A percentile compares a stretch with the other conserved stretches of the same genome.
Evolutionary conservation across 306 rosid species (phyloP).

Genomic region (Vigna radiata): DNA sequence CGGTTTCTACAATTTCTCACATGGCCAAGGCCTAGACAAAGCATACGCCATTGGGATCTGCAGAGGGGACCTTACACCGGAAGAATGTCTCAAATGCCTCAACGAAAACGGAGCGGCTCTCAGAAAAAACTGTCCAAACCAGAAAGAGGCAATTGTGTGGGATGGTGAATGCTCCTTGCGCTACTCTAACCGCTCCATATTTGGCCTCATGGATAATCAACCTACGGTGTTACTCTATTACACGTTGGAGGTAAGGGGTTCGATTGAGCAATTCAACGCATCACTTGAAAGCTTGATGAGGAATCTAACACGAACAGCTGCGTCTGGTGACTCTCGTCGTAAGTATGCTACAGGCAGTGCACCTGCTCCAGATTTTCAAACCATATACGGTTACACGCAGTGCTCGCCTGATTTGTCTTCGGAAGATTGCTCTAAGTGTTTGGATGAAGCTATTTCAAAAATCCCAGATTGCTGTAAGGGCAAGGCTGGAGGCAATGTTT

Average conservation of each 20-base stretch:
- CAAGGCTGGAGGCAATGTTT: constrained; percentile 27
- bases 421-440: constrained; percentile 31
- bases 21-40: constrained; percentile 38
- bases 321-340: constrained; percentile 10
- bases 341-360: not conserved
- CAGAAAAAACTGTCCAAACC: constrained; percentile 45
- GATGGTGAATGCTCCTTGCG: constrained; percentile 42
- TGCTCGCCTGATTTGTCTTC: constrained; percentile 52
- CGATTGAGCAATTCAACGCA: not conserved
- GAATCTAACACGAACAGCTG: not conserved
- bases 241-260: not conserved
- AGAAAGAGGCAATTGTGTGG: constrained; percentile 53
- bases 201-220: not conserved
- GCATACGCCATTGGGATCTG: constrained; percentile 37
- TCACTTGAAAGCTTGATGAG: not conserved
- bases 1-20: constrained; percentile 48
- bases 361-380: not conserved
- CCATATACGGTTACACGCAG: constrained; percentile 38
- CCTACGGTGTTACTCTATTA: not conserved
- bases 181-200: constrained; percentile 46
- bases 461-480: constrained; percentile 25
- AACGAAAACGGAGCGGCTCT: constrained; percentile 27
- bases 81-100: constrained; percentile 50
- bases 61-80: constrained; percentile 47
- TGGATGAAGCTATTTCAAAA: not conserved